Conservation (phyloP, 106 monocot genomes). For the Alisma plantagoaquatica region DNA sequence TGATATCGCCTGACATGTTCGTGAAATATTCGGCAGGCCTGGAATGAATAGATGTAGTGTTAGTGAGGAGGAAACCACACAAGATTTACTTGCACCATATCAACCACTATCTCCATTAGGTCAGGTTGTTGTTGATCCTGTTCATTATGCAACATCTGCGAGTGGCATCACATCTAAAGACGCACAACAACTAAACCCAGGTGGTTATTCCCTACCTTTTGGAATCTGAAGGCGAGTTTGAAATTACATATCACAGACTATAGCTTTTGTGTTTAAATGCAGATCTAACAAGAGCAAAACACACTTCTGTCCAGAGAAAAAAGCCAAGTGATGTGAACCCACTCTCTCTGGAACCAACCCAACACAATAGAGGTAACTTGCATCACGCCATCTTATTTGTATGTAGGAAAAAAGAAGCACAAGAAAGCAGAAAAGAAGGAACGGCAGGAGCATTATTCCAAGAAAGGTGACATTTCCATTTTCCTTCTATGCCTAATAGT, state of each 20-base stretch:
- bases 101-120: conserved; percentile 15
- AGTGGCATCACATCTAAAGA: conserved; percentile 1
- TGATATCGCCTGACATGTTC: neutral
- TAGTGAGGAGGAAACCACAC: conserved; percentile 33
- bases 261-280: conserved; percentile 6
- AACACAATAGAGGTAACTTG: conserved; percentile 2
- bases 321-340: conserved; percentile 25
- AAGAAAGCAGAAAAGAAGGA: conserved; percentile 31
- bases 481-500: neutral
- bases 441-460: conserved; percentile 19
- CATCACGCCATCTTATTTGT: conserved; percentile 22
- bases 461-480: conserved; percentile 45
- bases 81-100: conserved; percentile 28
- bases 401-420: conserved; percentile 24
- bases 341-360: conserved; percentile 12
- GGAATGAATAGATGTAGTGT: conserved; percentile 38
- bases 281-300: conserved; percentile 20
- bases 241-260: conserved; percentile 3
- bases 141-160: conserved; percentile 13
- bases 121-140: conserved; percentile 2
- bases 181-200: conserved; percentile 8
- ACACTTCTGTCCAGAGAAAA: conserved; percentile 21
- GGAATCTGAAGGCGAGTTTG: conserved; percentile 6
- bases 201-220: conserved; percentile 1
- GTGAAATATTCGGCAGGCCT: conserved; percentile 28